Percentiles rank a stretch among this genome's conserved stretches.
These are phyloP conservation scores for Neopestalotiopsis rosae DNA, from an alignment of 2,329 filamentous ascomycete species.

Conservation along the genomic window DNA sequence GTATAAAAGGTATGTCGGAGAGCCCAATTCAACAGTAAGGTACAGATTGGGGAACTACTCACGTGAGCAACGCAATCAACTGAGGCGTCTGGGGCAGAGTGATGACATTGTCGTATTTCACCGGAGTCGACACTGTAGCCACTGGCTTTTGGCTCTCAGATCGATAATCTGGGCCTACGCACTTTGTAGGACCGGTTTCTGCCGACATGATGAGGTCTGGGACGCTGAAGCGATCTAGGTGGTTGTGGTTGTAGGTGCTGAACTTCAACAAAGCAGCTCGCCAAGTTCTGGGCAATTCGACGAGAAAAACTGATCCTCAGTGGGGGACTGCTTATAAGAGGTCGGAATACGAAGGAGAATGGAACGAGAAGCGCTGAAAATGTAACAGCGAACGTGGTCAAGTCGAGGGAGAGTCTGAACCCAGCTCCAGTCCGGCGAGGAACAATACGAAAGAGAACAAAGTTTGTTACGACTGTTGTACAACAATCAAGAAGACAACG, in stretches of 20 bases:
- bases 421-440: not conserved
- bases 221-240: not conserved
- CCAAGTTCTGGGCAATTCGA: not conserved
- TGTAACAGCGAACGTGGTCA: not conserved
- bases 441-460: not conserved
- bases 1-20: conserved; percentile 10
- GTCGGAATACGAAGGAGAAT: not conserved
- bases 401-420: too few species aligned
- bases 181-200: conserved; percentile 56
- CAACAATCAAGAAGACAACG: not conserved
- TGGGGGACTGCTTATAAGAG: not conserved
- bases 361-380: not conserved
- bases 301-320: not conserved
- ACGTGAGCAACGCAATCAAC: conserved; percentile 97
- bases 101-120: conserved; percentile 85
- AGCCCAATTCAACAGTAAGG: not conserved
- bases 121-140: conserved; percentile 85
- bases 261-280: not conserved
- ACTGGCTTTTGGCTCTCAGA: conserved; percentile 79
- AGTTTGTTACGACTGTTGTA: not conserved
- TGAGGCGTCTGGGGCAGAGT: conserved; percentile 93
- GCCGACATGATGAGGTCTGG: conserved; percentile 5
- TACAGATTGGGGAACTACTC: conserved; percentile 51
- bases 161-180: conserved; percentile 81
- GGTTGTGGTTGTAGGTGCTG: not conserved